phyloP scores from a whole-genome alignment of 2,329 filamentous ascomycete genomes.

The Colletotrichum plurivorum region DNA sequence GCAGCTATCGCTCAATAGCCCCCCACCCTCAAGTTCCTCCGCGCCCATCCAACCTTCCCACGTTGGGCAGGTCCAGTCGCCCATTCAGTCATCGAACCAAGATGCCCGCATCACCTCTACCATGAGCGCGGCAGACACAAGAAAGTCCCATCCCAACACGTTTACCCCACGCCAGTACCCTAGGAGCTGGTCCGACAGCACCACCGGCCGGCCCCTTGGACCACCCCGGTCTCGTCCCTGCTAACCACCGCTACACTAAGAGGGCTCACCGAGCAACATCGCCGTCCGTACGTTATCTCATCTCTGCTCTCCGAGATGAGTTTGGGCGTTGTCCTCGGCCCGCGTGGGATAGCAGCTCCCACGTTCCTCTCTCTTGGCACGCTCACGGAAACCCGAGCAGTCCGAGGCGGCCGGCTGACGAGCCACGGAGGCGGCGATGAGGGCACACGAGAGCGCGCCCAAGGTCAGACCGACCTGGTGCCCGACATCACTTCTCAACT shows the following conservation, averaged over 20 bases:
- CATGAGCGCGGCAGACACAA: not conserved
- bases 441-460: no score
- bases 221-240: not conserved
- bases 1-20: constrained; percentile 10
- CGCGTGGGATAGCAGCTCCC: constrained; percentile 18
- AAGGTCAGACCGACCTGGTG: no score
- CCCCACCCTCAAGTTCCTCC: not conserved
- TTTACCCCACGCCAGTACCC: constrained; percentile 24
- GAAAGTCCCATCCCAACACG: not conserved
- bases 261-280: constrained; percentile 25
- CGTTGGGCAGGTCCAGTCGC: constrained; percentile 22
- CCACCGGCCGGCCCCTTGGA: not conserved
- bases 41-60: constrained; percentile 15
- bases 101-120: not conserved
- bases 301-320: not conserved
- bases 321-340: constrained; percentile 7
- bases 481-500: no score
- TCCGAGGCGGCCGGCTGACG: not conserved
- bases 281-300: not conserved
- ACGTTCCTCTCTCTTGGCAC: not conserved
- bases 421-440: no score
- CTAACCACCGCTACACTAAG: not conserved
- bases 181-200: not conserved
- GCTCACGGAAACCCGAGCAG: not conserved
- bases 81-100: not conserved